Percentiles rank a stretch among this genome's conserved stretches.
These are phyloP conservation scores for Xylariaceae sp. DNA, from an alignment of 2,329 filamentous ascomycete genomes.

Conservation along the genomic window DNA sequence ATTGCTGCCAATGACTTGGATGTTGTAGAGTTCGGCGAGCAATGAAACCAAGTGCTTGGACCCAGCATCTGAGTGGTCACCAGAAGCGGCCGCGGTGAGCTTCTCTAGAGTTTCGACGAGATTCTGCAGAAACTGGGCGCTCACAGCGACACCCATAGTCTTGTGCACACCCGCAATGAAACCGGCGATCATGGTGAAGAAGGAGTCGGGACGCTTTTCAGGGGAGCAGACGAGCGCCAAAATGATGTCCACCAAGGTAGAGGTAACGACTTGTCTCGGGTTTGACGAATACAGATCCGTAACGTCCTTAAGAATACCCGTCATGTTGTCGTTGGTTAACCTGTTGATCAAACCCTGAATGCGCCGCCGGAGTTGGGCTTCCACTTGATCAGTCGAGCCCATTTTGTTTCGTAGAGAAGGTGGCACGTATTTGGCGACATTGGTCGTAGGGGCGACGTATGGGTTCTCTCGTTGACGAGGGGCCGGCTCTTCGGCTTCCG, in stretches of 20 bases:
- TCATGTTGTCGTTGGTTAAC: conserved; percentile 82
- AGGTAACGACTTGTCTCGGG: conserved; percentile 82
- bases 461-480: conserved; percentile 70
- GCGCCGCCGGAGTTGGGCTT: conserved; percentile 68
- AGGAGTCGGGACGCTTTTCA: conserved; percentile 76
- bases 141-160: conserved; percentile 81
- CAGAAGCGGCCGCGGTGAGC: conserved; percentile 47
- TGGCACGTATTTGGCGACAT: conserved; percentile 73
- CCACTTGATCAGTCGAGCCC: conserved; percentile 59
- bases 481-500: conserved; percentile 25
- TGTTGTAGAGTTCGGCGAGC: conserved; percentile 83
- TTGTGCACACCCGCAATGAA: conserved; percentile 87
- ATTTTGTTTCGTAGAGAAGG: conserved; percentile 69
- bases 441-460: conserved; percentile 66
- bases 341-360: conserved; percentile 87
- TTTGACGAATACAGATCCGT: conserved; percentile 79
- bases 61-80: conserved; percentile 31
- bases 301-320: conserved; percentile 76
- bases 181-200: conserved; percentile 83
- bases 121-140: conserved; percentile 75
- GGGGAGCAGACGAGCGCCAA: conserved; percentile 75
- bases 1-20: conserved; percentile 76
- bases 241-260: conserved; percentile 70
- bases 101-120: conserved; percentile 70
- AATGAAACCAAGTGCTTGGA: conserved; percentile 65